A percentile compares a stretch with the other conserved stretches of the same genome.
Evolutionary conservation across 2,329 filamentous ascomycete species (phyloP).

Genomic region (Ophiostoma sp.): DNA sequence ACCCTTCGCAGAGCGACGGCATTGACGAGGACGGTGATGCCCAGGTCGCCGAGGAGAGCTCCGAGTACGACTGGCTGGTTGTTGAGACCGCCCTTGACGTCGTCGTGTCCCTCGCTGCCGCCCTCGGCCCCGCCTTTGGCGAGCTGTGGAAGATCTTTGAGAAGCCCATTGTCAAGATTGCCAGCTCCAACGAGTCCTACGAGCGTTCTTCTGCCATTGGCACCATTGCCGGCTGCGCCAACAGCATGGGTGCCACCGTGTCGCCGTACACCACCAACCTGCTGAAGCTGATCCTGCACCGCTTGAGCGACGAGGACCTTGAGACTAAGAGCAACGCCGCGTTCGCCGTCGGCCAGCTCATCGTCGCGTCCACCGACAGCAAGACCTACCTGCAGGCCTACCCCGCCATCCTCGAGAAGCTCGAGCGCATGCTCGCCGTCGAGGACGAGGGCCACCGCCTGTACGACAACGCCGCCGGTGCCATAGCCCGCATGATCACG

Average conservation of each 20-base stretch:
- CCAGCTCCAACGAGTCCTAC: slow-evolving; percentile 75
- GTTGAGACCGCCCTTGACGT: slow-evolving; percentile 93
- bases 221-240: slow-evolving; percentile 84
- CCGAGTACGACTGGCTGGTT: slow-evolving; percentile 96
- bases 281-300: slow-evolving; percentile 75
- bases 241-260: slow-evolving; percentile 74
- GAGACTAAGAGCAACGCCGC: slow-evolving; percentile 95
- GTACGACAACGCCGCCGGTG: slow-evolving; percentile 89
- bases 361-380: slow-evolving; percentile 71
- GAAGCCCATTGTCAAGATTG: slow-evolving; percentile 83
- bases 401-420: slow-evolving; percentile 70
- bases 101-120: slow-evolving; percentile 73
- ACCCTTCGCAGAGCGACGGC: slow-evolving; percentile 88
- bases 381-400: slow-evolving; percentile 70
- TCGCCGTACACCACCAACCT: slow-evolving; percentile 74
- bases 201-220: slow-evolving; percentile 89
- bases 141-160: slow-evolving; percentile 96
- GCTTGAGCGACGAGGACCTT: slow-evolving; percentile 79
- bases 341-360: slow-evolving; percentile 80
- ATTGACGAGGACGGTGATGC: slow-evolving; percentile 75
- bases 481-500: slow-evolving; percentile 85
- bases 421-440: slow-evolving; percentile 77
- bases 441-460: slow-evolving; percentile 63
- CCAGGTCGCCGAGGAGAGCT: slow-evolving; percentile 66
- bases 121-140: slow-evolving; percentile 72